Evolutionary conservation across 495 filamentous ascomycete species (phyloP), one percentile per base, ranked within the genome.

Genomic region (Neurospora sp.): DNA sequence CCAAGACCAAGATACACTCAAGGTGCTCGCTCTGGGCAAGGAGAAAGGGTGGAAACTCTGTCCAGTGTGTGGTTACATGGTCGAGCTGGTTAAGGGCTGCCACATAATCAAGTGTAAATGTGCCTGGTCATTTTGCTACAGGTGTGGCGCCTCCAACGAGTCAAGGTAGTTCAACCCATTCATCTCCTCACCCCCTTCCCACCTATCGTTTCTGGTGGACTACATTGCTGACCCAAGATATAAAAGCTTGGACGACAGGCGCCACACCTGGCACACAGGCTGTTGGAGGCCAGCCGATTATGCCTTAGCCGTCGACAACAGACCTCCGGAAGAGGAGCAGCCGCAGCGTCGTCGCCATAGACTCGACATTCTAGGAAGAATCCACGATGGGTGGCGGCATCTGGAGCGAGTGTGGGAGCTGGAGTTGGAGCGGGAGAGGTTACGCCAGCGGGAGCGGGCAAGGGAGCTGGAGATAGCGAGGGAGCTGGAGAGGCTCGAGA

Each of bases 11-110:
- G 72, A 73, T 38, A 73, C 68, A 18, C 65, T 59, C 39, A 69
- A 69, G 37, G 27, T 73, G 7, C 44, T 38, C n/a, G 18, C 35
- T 10, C 7, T 73, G 31, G 72, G 40, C 16, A 40, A 53, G 40
- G 3, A 70, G 16, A 14, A 70, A 16, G 72, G 72, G 9, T 73
- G 72, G 72, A 73, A 73, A 40, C 7, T 9, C 12, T 73, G 72
- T 37, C 72, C 72, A 9, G 20, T 37, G 12, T 73, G 72, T 35
- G 22, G 37, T 3, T 42, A 61, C 38, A 40, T 73, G 41, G 22
- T 73, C 40, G 72, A 73, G 37, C 68, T 35, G 68, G 40, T 35
- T 0, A n/a, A 31, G 14, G 72, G 72, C 16, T 73, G 72, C 22
- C 68, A 59, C 22, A 69, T 70, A 2, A 65, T 73, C 41, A 53